Evolutionary conservation across 345 rosid genomes (phyloP), one percentile per base, ranked within the genome.

Genomic region (Salix udensis): DNA sequence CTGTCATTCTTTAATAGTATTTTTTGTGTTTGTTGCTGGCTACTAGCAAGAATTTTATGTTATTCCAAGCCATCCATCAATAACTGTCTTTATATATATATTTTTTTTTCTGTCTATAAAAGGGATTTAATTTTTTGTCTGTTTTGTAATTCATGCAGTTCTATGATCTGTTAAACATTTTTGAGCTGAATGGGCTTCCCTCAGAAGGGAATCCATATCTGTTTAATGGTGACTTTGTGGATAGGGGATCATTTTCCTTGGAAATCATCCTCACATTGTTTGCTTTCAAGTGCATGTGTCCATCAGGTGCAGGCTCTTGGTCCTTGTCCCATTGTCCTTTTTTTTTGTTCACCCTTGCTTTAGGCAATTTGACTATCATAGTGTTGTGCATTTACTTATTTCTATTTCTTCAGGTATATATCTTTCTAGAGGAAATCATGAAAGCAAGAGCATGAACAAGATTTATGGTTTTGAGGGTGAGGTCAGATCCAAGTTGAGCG

Each of bases 381-480:
- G 65, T 83, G 24, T 44, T 50, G 39, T 77, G 62, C 44, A 40
- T 36, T 71, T 71, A 26, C 74, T 26, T 78, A 50, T 60, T 31
- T 40, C 28, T 23, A 15, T 62, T 69, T 80, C 85, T 86, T 79
- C 95, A 96, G 99, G 92, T 62, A 87, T 93, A 37, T 86, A 93
- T 84, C 97, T 96, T 58, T 89, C 99, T 7, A 91, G 98, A 86
- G 99, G 99, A 80, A 96, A 96, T 75, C 98, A 96, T 75, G 99
- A 96, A 85, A 96, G 99, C 91, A 96, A 91, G 90, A 96, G 98
- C 87, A 96, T 96, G 99, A 96, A 96, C 88, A 96, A 92, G 82
- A 96, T 96, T 69, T 96, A 96, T 85, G 99, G 99, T 70, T 96
- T 96, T 52, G 99, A 96, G 91, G 99, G 99, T 2, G 99, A 96